phyloP scores from a whole-genome alignment of 257 asterid species.

The Penstemon newberryi region DNA sequence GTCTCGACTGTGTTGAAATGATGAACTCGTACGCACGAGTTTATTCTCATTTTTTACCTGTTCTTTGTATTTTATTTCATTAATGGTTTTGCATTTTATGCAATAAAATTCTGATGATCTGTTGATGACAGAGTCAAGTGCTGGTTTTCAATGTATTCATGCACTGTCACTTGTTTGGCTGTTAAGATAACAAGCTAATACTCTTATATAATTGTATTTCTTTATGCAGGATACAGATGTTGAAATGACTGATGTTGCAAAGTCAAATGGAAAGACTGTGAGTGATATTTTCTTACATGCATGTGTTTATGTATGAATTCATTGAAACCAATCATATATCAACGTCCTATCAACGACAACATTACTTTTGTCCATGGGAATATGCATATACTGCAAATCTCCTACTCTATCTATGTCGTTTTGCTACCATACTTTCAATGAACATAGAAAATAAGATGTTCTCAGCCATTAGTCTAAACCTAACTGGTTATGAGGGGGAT shows the following conservation, averaged over 20 bases:
- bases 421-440: constrained; percentile 2
- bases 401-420: neutral
- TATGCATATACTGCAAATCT: neutral
- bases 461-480: neutral
- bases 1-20: neutral
- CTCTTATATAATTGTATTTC: neutral
- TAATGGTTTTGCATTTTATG: neutral
- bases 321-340: no score
- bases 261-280: constrained; percentile 38
- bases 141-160: neutral
- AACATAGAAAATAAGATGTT: neutral
- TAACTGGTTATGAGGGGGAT: neutral
- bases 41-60: neutral
- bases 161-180: neutral
- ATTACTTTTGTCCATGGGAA: neutral
- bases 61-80: neutral
- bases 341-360: no score
- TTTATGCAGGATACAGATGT: constrained; percentile 53
- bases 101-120: neutral
- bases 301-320: no score
- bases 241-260: constrained; percentile 44
- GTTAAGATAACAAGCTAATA: neutral
- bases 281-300: constrained; percentile 28
- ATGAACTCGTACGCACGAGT: neutral
- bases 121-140: neutral